These are phyloP conservation scores for Colletotrichum cuscutae DNA, from an alignment of 2,329 filamentous ascomycete species.

Conservation along the genomic window DNA sequence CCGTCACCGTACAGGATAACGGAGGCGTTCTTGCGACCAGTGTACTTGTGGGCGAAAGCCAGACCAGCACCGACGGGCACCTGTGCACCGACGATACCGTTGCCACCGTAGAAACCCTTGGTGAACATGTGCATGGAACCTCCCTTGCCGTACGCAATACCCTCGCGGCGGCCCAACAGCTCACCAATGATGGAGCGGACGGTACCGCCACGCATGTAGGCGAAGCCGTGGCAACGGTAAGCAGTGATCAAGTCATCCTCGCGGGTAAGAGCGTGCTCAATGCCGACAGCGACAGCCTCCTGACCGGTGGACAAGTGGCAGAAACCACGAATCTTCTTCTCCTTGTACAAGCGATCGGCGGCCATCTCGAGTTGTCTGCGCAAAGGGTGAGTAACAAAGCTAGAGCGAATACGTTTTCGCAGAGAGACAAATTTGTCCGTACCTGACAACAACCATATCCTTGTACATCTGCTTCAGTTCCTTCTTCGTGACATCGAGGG, in stretches of 20 bases:
- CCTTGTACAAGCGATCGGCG: constrained; percentile 98
- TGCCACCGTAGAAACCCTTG: constrained; percentile 97
- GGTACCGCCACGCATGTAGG: constrained; percentile 91
- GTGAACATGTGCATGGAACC: constrained; percentile 99
- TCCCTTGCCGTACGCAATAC: constrained; percentile 98
- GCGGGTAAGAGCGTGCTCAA: constrained; percentile 94
- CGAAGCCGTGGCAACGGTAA: constrained; percentile 99
- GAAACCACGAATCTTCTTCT: constrained; percentile 99
- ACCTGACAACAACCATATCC: constrained; percentile 96
- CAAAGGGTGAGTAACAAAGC: constrained; percentile 23
- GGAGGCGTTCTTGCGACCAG: constrained; percentile 84
- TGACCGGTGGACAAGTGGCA: constrained; percentile 98
- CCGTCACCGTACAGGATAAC: constrained; percentile 97
- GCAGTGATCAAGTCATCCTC: constrained; percentile 95
- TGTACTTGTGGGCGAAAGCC: constrained; percentile 97
- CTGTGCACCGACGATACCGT: constrained; percentile 98
- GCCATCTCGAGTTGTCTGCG: constrained; percentile 99
- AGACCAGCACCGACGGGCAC: constrained; percentile 97
- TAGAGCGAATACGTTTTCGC: no score
- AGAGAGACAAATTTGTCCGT: constrained; percentile 49
- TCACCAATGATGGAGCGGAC: constrained; percentile 96
- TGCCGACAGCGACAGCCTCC: constrained; percentile 96
- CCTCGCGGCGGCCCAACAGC: constrained; percentile 92
- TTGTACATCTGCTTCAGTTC: constrained; percentile 99
- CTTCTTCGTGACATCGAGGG: constrained; percentile 93